phyloP scores from a whole-genome alignment of 108 stramenopile genomes.

The Nitzschia sp. region DNA sequence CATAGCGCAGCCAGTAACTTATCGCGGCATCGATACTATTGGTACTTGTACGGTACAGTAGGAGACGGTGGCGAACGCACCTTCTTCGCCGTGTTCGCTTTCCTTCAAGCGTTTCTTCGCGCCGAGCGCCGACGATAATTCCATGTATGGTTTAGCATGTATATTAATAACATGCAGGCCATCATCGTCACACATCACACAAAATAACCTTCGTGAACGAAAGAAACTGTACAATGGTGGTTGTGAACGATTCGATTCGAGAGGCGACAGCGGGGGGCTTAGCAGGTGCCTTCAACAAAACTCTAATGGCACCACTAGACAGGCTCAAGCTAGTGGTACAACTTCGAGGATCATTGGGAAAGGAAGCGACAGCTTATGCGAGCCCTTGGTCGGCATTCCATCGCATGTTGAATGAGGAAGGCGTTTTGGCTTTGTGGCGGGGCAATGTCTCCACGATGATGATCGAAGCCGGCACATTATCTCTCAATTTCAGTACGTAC shows the following conservation, averaged over 20 bases:
- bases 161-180: too few relatives aligned
- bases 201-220: not conserved
- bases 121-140: too few relatives aligned
- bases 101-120: too few relatives aligned
- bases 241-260: conserved; percentile 17
- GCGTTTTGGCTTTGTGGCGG: conserved; percentile 69
- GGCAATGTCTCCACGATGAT: conserved; percentile 69
- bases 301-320: conserved; percentile 91
- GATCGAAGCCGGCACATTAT: conserved; percentile 61
- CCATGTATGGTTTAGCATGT: too few relatives aligned
- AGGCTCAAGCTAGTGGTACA: conserved; percentile 94
- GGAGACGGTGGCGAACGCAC: too few relatives aligned
- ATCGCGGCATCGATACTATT: too few relatives aligned
- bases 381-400: conserved; percentile 45
- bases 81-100: too few relatives aligned
- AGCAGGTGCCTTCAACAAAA: conserved; percentile 82
- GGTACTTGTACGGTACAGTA: too few relatives aligned
- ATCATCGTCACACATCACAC: too few relatives aligned
- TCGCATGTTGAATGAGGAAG: conserved; percentile 50
- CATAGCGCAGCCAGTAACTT: too few relatives aligned
- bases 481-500: conserved; percentile 53
- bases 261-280: conserved; percentile 49
- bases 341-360: conserved; percentile 50
- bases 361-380: not conserved
- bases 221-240: not conserved